Percentiles rank a stretch among this genome's conserved stretches.
Evolutionary conservation across 2,329 filamentous ascomycete species (phyloP).

Genomic region (Macrophomina pseudophaseolina): DNA sequence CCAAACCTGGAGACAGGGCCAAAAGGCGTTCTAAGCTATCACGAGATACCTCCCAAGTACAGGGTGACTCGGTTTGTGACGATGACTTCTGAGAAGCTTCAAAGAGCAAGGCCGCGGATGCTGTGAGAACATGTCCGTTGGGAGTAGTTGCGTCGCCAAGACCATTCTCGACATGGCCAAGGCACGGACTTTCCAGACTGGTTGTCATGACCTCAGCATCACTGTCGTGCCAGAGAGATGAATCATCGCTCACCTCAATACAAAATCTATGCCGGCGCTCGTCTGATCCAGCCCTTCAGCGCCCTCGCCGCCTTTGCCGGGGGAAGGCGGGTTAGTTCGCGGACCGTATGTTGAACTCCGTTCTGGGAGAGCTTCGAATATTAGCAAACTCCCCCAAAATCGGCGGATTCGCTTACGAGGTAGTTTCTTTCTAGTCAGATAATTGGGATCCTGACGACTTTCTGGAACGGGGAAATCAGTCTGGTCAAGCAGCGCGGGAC

Average conservation of each 20-base stretch:
- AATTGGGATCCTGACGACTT: no score
- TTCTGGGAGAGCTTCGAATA: no score
- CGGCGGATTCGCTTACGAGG: no score
- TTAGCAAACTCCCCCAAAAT: no score
- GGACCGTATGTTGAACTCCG: no score
- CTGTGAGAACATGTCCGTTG: constrained; percentile 40
- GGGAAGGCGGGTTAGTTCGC: no score
- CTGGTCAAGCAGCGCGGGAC: no score
- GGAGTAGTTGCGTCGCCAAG: constrained; percentile 27
- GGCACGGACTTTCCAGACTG: constrained; percentile 1
- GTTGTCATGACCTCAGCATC: neutral
- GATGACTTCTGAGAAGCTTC: constrained; percentile 28
- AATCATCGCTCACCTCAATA: neutral
- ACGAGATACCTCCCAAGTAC: constrained; percentile 31
- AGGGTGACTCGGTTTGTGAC: constrained; percentile 27
- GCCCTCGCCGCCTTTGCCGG: no score
- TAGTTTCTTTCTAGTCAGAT: no score
- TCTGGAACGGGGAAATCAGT: no score
- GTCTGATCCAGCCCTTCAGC: neutral
- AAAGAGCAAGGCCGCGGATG: constrained; percentile 37
- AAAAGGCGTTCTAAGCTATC: constrained; percentile 34
- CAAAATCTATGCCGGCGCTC: neutral
- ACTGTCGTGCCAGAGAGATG: no score
- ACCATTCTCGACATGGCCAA: constrained; percentile 18
- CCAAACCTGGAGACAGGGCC: constrained; percentile 31